These are phyloP conservation scores for Epichloe scottii DNA, from an alignment of 2,329 filamentous ascomycete genomes.

Conservation along the genomic window DNA sequence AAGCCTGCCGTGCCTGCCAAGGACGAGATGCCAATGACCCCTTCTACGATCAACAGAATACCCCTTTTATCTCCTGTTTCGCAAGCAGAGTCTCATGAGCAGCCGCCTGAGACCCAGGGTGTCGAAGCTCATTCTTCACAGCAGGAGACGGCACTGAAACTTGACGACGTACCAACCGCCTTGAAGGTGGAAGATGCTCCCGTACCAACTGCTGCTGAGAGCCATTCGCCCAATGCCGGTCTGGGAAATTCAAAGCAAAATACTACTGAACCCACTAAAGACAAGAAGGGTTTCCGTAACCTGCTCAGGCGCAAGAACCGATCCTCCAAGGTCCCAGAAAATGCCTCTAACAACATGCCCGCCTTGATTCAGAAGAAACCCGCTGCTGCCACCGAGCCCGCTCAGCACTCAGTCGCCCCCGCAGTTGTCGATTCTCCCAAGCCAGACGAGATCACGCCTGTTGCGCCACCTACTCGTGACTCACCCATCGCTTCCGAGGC, in stretches of 20 bases:
- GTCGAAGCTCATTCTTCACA: not conserved
- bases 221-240: not conserved
- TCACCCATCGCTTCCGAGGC: not conserved
- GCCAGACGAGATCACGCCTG: not conserved
- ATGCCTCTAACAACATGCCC: constrained; percentile 37
- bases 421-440: not conserved
- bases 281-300: constrained; percentile 44
- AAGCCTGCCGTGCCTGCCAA: constrained; percentile 31
- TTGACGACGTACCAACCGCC: constrained; percentile 8
- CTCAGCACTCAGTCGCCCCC: not conserved
- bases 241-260: constrained; percentile 39
- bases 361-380: constrained; percentile 34
- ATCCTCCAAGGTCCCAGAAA: constrained; percentile 42
- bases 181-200: constrained; percentile 11
- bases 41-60: constrained; percentile 1
- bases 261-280: constrained; percentile 23
- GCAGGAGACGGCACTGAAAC: not conserved
- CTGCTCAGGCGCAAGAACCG: constrained; percentile 54
- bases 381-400: constrained; percentile 13
- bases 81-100: not conserved
- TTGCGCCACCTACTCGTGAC: not conserved
- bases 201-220: not conserved
- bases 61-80: not conserved
- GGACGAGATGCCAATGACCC: constrained; percentile 12
- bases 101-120: not conserved